phyloP scores from a whole-genome alignment of 768 basidiomycete genomes.

The Scleroderma citrinum region DNA sequence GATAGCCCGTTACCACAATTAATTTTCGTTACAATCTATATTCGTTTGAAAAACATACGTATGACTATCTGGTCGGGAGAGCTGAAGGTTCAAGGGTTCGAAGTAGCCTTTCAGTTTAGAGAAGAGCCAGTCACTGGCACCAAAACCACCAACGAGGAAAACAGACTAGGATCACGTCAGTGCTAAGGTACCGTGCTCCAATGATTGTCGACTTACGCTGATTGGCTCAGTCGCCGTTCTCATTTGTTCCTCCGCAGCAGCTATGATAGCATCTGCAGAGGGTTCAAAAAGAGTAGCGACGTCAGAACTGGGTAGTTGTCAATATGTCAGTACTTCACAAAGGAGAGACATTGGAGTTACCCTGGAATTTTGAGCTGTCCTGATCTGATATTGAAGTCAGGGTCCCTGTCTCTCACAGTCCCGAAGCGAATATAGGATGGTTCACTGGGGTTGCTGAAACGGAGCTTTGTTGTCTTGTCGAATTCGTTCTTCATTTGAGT shows the following conservation, averaged over 20 bases:
- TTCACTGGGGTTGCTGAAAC: constrained; percentile 35
- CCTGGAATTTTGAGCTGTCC: constrained; percentile 42
- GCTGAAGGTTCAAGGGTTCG: constrained; percentile 29
- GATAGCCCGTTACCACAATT: background rate
- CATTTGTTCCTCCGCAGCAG: constrained; percentile 20
- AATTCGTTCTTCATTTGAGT: constrained; percentile 37
- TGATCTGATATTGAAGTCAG: constrained; percentile 34
- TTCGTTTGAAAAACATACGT: constrained; percentile 30
- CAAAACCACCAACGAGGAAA: constrained; percentile 42
- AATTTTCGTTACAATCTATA: background rate
- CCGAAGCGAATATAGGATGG: constrained; percentile 46
- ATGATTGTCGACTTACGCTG: constrained; percentile 12
- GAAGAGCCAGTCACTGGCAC: constrained; percentile 40
- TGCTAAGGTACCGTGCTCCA: background rate
- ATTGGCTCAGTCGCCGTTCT: constrained; percentile 15
- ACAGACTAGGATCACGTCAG: constrained; percentile 25
- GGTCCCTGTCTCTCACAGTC: constrained; percentile 36
- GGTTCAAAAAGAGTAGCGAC: constrained; percentile 28
- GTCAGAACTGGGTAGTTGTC: constrained; percentile 15
- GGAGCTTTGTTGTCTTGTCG: constrained; percentile 42
- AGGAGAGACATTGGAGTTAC: constrained; percentile 10
- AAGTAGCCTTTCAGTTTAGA: constrained; percentile 27
- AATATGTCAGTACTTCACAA: background rate
- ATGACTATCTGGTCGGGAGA: constrained; percentile 47
- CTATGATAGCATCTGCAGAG: constrained; percentile 16